Conservation (phyloP, 768 basidiomycete species). For the Pisolithus albus region DNA sequence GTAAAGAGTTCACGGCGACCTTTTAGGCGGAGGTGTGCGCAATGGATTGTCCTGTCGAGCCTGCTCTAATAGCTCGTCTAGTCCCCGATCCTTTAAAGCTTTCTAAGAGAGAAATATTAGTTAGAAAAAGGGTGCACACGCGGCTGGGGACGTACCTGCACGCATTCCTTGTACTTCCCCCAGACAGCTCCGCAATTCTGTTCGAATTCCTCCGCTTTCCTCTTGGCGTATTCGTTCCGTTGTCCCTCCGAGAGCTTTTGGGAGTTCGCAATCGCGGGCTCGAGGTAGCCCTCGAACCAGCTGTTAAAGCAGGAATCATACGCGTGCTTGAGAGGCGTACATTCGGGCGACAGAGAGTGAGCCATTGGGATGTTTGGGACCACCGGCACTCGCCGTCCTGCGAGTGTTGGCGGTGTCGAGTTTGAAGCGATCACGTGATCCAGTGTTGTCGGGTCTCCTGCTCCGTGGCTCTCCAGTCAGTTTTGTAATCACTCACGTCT, state of each 20-base stretch:
- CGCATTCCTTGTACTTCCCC: slow-evolving; percentile 71
- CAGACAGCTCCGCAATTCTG: slow-evolving; percentile 78
- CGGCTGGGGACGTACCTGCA: slow-evolving; percentile 53
- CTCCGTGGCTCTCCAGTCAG: no score
- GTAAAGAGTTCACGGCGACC: no score
- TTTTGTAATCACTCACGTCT: no score
- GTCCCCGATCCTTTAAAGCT: slow-evolving; percentile 71
- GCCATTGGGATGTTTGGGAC: slow-evolving; percentile 43
- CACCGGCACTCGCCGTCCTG: no score
- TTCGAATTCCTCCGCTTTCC: slow-evolving; percentile 86
- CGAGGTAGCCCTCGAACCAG: slow-evolving; percentile 96
- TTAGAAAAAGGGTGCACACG: background rate
- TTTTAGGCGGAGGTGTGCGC: slow-evolving; percentile 42
- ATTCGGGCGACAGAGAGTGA: slow-evolving; percentile 72
- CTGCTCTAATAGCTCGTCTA: slow-evolving; percentile 70
- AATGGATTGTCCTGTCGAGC: slow-evolving; percentile 77
- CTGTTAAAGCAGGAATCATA: slow-evolving; percentile 96
- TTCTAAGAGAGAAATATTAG: slow-evolving; percentile 37
- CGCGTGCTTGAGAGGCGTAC: slow-evolving; percentile 81
- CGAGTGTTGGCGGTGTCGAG: no score
- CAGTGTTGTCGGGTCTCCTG: no score
- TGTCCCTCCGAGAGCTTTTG: slow-evolving; percentile 35
- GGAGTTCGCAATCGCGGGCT: slow-evolving; percentile 55
- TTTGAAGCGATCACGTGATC: no score
- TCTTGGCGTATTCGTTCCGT: slow-evolving; percentile 56